Conservation (phyloP, 108 stramenopile genomes). For the Stephanodiscus triporus region DNA sequence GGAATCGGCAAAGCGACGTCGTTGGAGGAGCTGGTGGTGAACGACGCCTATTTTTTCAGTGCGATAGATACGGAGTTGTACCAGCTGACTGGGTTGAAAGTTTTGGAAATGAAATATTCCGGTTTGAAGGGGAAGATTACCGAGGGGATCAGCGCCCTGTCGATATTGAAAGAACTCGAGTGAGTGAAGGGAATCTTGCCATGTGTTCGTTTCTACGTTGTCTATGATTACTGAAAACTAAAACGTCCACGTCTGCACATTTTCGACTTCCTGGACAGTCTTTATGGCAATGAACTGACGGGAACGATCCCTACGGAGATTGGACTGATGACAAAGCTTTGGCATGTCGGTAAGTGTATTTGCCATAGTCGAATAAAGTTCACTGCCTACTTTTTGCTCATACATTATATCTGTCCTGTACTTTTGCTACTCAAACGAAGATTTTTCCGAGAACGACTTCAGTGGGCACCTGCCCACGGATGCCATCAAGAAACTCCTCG, state of each 20-base stretch:
- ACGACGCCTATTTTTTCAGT: slow-evolving; percentile 45
- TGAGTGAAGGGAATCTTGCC: background rate
- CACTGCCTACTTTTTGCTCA: background rate
- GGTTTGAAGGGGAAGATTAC: slow-evolving; percentile 51
- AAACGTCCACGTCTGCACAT: background rate
- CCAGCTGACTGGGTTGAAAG: slow-evolving; percentile 25
- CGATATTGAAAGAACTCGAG: slow-evolving; percentile 35
- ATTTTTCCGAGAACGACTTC: slow-evolving; percentile 57
- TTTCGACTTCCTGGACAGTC: background rate
- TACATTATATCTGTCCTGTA: background rate
- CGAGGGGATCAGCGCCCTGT: slow-evolving; percentile 39
- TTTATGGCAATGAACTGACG: slow-evolving; percentile 50
- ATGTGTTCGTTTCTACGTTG: background rate
- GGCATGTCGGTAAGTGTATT: slow-evolving; percentile 51
- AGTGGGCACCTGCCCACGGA: slow-evolving; percentile 41
- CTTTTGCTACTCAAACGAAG: slow-evolving; percentile 5
- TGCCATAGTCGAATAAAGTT: background rate
- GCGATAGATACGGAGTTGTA: slow-evolving; percentile 31
- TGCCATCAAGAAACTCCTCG: slow-evolving; percentile 42
- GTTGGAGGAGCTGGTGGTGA: slow-evolving; percentile 38
- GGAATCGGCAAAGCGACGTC: slow-evolving; percentile 42
- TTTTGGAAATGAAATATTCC: slow-evolving; percentile 47
- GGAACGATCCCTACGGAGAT: slow-evolving; percentile 67
- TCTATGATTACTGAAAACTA: background rate
- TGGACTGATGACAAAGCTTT: slow-evolving; percentile 62